phyloP scores from a whole-genome alignment of 164 flowering plant genomes.

The Macadamia tetraphylla region DNA sequence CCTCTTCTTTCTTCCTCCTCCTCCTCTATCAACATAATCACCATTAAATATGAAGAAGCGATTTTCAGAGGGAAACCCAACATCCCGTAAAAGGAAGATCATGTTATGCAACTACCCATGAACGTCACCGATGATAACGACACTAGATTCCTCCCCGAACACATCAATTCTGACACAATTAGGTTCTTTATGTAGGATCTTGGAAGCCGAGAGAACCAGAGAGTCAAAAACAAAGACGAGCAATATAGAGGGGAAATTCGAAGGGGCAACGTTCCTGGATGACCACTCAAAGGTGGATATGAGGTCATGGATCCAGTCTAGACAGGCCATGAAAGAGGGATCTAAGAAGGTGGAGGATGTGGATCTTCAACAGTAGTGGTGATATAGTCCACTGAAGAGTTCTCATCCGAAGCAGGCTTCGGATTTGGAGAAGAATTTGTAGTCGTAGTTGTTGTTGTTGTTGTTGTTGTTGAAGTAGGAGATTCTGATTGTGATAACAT shows the following conservation, averaged over 20 bases:
- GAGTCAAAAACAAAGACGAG: slow-evolving; percentile 36
- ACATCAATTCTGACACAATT: no score
- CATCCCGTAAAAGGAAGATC: slow-evolving; percentile 47
- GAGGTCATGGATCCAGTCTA: slow-evolving; percentile 56
- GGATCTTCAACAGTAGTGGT: slow-evolving; percentile 5
- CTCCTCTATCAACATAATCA: slow-evolving; percentile 95
- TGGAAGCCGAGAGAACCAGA: no score
- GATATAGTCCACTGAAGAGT: slow-evolving; percentile 10
- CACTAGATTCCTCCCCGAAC: no score
- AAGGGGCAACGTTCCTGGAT: slow-evolving; percentile 52
- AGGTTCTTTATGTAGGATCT: no score
- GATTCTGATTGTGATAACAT: slow-evolving; percentile 10
- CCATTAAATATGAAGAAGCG: slow-evolving; percentile 86
- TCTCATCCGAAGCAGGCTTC: neutral
- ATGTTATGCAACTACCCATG: slow-evolving; percentile 83
- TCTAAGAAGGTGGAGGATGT: slow-evolving; percentile 31
- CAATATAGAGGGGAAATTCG: slow-evolving; percentile 56
- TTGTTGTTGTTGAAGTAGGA: slow-evolving; percentile 6
- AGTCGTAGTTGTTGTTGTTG: neutral
- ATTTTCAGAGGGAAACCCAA: slow-evolving; percentile 64
- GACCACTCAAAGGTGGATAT: slow-evolving; percentile 67
- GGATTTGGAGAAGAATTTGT: no score
- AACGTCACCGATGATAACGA: no score
- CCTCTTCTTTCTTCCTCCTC: slow-evolving; percentile 7
- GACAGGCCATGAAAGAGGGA: slow-evolving; percentile 32